These are phyloP conservation scores for Lumnitzera littorea DNA, from an alignment of 345 rosid species.

Conservation along the genomic window DNA sequence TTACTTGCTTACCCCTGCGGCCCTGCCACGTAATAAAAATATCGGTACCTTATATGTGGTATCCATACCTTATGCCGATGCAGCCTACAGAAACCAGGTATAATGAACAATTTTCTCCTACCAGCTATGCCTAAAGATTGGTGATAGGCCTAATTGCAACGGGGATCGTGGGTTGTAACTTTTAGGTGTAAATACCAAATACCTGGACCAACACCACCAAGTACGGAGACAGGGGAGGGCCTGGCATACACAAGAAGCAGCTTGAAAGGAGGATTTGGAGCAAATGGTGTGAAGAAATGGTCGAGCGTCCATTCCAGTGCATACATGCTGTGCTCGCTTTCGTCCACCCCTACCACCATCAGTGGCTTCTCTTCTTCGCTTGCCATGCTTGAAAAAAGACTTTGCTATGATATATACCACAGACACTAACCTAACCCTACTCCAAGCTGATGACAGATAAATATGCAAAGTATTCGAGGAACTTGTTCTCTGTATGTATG, in stretches of 20 bases:
- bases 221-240: conserved; percentile 22
- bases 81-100: too few species aligned
- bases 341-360: conserved; percentile 41
- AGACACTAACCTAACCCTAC: too few species aligned
- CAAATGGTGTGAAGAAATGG: conserved; percentile 33
- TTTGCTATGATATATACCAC: neutral
- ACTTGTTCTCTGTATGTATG: too few species aligned
- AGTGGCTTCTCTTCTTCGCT: conserved; percentile 16
- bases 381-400: neutral
- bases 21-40: too few species aligned
- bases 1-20: too few species aligned
- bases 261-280: conserved; percentile 25
- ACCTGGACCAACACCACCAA: conserved; percentile 36
- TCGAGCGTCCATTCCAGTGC: conserved; percentile 53
- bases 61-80: too few species aligned
- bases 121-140: too few species aligned
- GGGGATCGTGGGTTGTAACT: neutral
- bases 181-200: neutral
- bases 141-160: too few species aligned
- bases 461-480: too few species aligned
- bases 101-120: too few species aligned
- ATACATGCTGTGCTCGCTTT: conserved; percentile 35
- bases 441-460: too few species aligned
- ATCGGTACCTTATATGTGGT: too few species aligned
- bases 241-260: conserved; percentile 42